A percentile compares a stretch with the other conserved stretches of the same genome.
Conservation (phyloP, 108 stramenopile species). For the Nannochloropsis salina region DNA sequence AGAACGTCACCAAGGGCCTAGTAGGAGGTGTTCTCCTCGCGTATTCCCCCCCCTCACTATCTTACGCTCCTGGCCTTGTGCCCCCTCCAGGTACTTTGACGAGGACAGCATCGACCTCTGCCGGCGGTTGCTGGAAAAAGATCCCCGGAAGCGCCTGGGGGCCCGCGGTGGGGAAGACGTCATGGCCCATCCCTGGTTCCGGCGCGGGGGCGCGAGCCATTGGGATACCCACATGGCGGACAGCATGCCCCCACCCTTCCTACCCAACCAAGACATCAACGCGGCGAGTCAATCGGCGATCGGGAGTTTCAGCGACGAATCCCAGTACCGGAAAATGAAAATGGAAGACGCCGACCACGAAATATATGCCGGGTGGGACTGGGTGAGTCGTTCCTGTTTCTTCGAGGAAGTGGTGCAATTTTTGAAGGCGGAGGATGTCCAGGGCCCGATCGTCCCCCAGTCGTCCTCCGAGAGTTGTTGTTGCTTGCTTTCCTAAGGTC, state of each 20-base stretch:
- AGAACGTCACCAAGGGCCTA: neutral
- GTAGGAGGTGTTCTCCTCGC: neutral
- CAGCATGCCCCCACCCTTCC: slow-evolving; percentile 67
- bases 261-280: slow-evolving; percentile 85
- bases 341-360: slow-evolving; percentile 38
- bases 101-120: slow-evolving; percentile 71
- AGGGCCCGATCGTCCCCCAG: neutral
- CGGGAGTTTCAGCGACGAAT: slow-evolving; percentile 41
- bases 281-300: slow-evolving; percentile 53
- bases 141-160: slow-evolving; percentile 71
- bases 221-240: slow-evolving; percentile 73
- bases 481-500: neutral
- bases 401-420: neutral
- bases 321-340: neutral
- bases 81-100: slow-evolving; percentile 55
- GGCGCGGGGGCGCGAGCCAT: slow-evolving; percentile 54
- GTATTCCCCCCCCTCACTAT: neutral
- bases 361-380: slow-evolving; percentile 51
- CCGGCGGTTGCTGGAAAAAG: slow-evolving; percentile 65
- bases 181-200: slow-evolving; percentile 85
- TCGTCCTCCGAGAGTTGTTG: neutral
- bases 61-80: neutral
- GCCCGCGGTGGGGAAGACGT: slow-evolving; percentile 73
- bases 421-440: slow-evolving; percentile 4
- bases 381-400: neutral